Conservation (phyloP, 495 filamentous ascomycete species). For the Penicillium tannophilum region DNA sequence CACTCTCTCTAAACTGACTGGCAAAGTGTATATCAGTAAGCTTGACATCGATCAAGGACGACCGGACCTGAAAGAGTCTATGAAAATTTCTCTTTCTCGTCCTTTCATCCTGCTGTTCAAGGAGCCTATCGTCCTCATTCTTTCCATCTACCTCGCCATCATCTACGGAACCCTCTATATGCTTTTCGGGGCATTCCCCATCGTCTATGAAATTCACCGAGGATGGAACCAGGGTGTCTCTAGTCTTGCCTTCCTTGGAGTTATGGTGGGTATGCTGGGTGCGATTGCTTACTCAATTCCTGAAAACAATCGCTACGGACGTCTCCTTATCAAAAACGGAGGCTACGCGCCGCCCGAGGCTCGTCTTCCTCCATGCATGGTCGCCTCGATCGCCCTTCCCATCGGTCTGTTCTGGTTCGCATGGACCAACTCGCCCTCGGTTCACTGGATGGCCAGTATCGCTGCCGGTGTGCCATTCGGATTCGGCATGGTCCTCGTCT, state of each 20-base stretch:
- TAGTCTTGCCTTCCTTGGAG: conserved; percentile 72
- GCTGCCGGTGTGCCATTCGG: conserved; percentile 65
- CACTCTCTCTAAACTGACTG: conserved; percentile 50
- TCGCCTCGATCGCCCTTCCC: conserved; percentile 40
- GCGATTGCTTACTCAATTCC: conserved; percentile 49
- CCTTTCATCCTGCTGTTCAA: conserved; percentile 41
- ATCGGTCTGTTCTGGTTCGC: conserved; percentile 61
- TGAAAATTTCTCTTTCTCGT: conserved; percentile 39
- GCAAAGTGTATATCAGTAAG: conserved; percentile 50
- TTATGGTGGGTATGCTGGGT: conserved; percentile 73
- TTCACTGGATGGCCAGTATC: conserved; percentile 67
- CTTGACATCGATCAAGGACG: conserved; percentile 38
- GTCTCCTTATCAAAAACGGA: conserved; percentile 29
- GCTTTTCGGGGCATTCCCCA: conserved; percentile 73
- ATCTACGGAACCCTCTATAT: conserved; percentile 75
- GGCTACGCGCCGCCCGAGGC: conserved; percentile 40
- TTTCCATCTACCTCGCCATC: conserved; percentile 67
- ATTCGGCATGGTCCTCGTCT: conserved; percentile 69
- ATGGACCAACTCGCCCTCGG: conserved; percentile 62
- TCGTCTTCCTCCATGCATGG: conserved; percentile 39
- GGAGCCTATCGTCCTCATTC: conserved; percentile 58
- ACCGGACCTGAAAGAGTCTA: conserved; percentile 23
- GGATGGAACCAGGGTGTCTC: conserved; percentile 69
- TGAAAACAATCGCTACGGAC: conserved; percentile 44
- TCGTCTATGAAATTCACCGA: conserved; percentile 70